Evolutionary conservation across 2,329 filamentous ascomycete genomes (phyloP).

Genomic region (Hymenoscyphus infarciens): DNA sequence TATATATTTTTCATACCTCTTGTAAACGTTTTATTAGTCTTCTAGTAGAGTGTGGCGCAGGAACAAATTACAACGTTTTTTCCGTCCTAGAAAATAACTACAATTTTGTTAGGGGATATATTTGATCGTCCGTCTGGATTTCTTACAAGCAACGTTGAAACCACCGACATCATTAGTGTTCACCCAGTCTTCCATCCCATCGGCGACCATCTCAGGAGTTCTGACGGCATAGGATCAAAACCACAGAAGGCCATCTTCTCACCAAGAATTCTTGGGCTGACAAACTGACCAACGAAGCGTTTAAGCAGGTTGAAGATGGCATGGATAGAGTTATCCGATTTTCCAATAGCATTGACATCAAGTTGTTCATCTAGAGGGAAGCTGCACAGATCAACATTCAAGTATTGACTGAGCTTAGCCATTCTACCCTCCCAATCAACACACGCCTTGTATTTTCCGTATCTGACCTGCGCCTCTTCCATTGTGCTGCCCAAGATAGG

Average conservation of each 20-base stretch:
- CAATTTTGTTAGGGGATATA: too few species aligned
- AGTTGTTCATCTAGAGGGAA: constrained; percentile 62
- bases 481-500: constrained; percentile 63
- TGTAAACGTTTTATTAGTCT: too few species aligned
- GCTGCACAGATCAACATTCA: constrained; percentile 57
- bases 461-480: constrained; percentile 61
- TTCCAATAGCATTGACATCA: constrained; percentile 34
- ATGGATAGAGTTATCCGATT: constrained; percentile 14
- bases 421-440: constrained; percentile 61
- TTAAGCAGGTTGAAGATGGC: constrained; percentile 15
- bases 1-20: too few species aligned
- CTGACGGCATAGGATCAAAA: constrained; percentile 52
- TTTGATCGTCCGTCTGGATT: too few species aligned
- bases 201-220: constrained; percentile 55
- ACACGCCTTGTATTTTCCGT: constrained; percentile 57
- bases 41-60: too few species aligned
- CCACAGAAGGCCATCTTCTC: constrained; percentile 66
- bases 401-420: constrained; percentile 59
- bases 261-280: constrained; percentile 58
- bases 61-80: too few species aligned
- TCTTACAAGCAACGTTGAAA: constrained; percentile 54
- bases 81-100: too few species aligned
- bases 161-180: constrained; percentile 67
- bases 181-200: constrained; percentile 65
- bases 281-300: background rate